Evolutionary conservation across 768 basidiomycete species (phyloP).

Genomic region (Panaeolus papilionaceus): DNA sequence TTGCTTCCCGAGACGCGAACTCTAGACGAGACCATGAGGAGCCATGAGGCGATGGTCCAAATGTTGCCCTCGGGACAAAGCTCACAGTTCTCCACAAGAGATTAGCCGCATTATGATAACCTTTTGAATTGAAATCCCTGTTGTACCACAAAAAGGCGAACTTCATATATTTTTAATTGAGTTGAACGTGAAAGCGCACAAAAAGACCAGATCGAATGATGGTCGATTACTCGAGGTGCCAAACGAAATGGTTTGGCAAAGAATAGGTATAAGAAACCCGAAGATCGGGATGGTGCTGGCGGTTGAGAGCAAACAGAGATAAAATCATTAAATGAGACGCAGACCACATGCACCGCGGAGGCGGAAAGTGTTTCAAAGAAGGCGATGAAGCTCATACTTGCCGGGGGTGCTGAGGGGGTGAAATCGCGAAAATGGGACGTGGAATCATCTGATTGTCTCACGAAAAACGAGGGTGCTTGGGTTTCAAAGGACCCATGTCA

Average conservation of each 20-base stretch:
- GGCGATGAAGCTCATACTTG: constrained; percentile 17
- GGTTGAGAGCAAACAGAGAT: constrained; percentile 11
- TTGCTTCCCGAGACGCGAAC: not conserved
- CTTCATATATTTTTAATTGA: constrained; percentile 3
- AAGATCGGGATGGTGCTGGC: constrained; percentile 24
- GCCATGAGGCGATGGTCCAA: constrained; percentile 2
- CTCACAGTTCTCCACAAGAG: constrained; percentile 2
- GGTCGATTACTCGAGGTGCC: constrained; percentile 15
- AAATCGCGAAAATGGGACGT: constrained; percentile 19
- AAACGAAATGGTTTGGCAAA: not conserved
- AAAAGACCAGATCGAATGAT: constrained; percentile 25
- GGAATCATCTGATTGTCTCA: constrained; percentile 25
- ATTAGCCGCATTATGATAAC: not conserved
- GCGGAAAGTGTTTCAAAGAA: constrained; percentile 28
- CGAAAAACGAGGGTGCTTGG: constrained; percentile 19
- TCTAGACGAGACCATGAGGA: not conserved
- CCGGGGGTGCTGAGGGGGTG: constrained; percentile 12
- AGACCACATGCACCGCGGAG: constrained; percentile 28
- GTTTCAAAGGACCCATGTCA: constrained; percentile 5
- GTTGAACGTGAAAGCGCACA: not conserved
- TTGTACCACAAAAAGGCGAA: not conserved
- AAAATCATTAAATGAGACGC: constrained; percentile 15
- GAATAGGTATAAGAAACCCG: constrained; percentile 18
- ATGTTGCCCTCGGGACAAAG: not conserved
- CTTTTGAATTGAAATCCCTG: not conserved